Conservation (phyloP, 1,139 yeast genomes). For the Entelexis paramagnoliae region DNA sequence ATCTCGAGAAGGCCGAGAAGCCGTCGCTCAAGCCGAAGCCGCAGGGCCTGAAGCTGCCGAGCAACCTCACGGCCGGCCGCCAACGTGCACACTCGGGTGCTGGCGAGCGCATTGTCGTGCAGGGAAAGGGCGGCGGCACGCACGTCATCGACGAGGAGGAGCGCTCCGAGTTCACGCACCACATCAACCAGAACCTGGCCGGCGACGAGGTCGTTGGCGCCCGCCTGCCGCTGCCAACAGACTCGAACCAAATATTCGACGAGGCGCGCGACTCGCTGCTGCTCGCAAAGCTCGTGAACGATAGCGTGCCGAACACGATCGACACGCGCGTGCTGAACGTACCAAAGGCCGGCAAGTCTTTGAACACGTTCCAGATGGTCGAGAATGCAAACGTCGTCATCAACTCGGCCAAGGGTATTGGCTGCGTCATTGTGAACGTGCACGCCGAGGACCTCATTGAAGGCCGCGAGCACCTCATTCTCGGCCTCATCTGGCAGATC, state of each 20-base stretch:
- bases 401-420: conserved; percentile 97
- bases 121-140: conserved; percentile 84
- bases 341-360: conserved; percentile 69
- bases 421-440: conserved; percentile 94
- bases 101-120: conserved; percentile 59
- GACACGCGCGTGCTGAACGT: conserved; percentile 93
- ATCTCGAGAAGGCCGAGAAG: conserved; percentile 12
- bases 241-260: conserved; percentile 89
- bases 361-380: conserved; percentile 89
- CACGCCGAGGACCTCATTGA: conserved; percentile 96
- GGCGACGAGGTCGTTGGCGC: conserved; percentile 85
- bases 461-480: conserved; percentile 89
- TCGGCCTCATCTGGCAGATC: conserved; percentile 97
- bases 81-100: conserved; percentile 21
- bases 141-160: conserved; percentile 97
- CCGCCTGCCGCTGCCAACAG: conserved; percentile 85
- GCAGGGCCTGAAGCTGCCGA: conserved; percentile 22
- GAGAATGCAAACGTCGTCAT: conserved; percentile 97
- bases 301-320: conserved; percentile 95
- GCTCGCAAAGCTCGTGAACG: conserved; percentile 84
- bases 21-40: conserved; percentile 24
- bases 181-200: conserved; percentile 79
- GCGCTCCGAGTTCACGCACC: conserved; percentile 89
- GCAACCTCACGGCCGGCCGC: conserved; percentile 12
- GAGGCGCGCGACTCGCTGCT: conserved; percentile 95